Evolutionary conservation across 129 eudicot genomes (phyloP).

Genomic region (Pittosporum tobira): DNA sequence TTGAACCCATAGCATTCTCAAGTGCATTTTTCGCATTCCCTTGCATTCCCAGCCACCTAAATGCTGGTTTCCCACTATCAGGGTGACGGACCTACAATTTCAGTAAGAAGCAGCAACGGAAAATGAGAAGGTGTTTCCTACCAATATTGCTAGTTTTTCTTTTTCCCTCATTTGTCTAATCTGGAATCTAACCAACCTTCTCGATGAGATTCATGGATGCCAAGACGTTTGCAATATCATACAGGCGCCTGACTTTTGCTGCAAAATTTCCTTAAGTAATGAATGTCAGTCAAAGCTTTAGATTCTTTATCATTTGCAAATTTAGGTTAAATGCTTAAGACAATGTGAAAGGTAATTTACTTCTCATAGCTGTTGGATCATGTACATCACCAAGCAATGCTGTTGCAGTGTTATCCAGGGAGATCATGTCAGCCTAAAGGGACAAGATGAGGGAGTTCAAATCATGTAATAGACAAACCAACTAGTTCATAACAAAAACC

Average conservation of each 20-base stretch:
- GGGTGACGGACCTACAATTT: constrained; percentile 41
- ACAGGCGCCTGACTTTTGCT: constrained; percentile 62
- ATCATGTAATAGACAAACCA: constrained; percentile 3
- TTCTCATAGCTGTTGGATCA: constrained; percentile 50
- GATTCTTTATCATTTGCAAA: neutral
- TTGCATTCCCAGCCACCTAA: constrained; percentile 50
- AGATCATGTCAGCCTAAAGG: constrained; percentile 53
- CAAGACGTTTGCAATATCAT: constrained; percentile 64
- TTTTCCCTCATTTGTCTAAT: neutral
- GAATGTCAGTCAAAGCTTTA: constrained; percentile 12
- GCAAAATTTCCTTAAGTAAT: constrained; percentile 19
- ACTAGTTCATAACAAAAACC: neutral
- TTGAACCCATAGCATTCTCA: constrained; percentile 17
- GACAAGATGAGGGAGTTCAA: neutral
- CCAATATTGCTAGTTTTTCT: neutral
- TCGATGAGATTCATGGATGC: constrained; percentile 58
- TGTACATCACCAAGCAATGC: constrained; percentile 49
- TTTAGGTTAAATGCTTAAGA: neutral
- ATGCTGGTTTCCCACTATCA: constrained; percentile 61
- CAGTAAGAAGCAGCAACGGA: neutral
- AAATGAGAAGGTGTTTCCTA: constrained; percentile 4
- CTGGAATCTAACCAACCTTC: constrained; percentile 44
- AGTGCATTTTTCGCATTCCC: constrained; percentile 19
- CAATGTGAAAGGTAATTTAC: constrained; percentile 22
- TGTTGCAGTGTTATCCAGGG: constrained; percentile 64